A percentile compares a stretch with the other conserved stretches of the same genome.
Evolutionary conservation across 164 flowering plant genomes (phyloP).

Genomic region (Kalanchoe fedtschenkoi): DNA sequence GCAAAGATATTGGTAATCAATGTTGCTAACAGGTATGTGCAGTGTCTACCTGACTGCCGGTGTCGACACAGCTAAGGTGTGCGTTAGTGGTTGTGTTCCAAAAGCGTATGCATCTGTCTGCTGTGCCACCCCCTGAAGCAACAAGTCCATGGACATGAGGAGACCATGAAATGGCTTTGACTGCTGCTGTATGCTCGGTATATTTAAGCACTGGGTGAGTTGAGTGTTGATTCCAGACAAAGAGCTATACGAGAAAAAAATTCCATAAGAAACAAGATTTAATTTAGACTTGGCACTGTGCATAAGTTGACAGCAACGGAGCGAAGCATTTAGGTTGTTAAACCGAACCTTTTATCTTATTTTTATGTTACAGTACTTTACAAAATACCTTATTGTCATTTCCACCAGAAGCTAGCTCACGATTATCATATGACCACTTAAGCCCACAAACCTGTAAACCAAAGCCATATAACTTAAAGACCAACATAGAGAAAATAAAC

Average conservation of each 20-base stretch:
- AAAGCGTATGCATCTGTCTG: conserved; percentile 87
- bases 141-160: conserved; percentile 94
- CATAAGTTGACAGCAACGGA: no score
- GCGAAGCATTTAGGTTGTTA: no score
- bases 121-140: conserved; percentile 98
- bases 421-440: conserved; percentile 97
- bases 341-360: background rate
- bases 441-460: conserved; percentile 71
- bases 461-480: background rate
- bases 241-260: conserved; percentile 42
- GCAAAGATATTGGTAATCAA: no score
- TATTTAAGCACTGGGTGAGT: conserved; percentile 78
- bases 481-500: background rate
- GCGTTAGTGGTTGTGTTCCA: conserved; percentile 93
- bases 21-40: no score
- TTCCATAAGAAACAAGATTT: background rate
- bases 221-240: conserved; percentile 94
- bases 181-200: conserved; percentile 96
- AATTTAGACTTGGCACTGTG: background rate
- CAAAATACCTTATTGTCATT: conserved; percentile 33
- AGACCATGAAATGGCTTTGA: conserved; percentile 98
- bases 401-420: conserved; percentile 96
- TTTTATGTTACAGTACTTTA: background rate
- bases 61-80: conserved; percentile 81
- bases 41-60: conserved; percentile 72